Percentiles rank a stretch among this genome's conserved stretches.
Evolutionary conservation across 2,329 filamentous ascomycete genomes (phyloP).

Genomic region (Fusarium sp.): DNA sequence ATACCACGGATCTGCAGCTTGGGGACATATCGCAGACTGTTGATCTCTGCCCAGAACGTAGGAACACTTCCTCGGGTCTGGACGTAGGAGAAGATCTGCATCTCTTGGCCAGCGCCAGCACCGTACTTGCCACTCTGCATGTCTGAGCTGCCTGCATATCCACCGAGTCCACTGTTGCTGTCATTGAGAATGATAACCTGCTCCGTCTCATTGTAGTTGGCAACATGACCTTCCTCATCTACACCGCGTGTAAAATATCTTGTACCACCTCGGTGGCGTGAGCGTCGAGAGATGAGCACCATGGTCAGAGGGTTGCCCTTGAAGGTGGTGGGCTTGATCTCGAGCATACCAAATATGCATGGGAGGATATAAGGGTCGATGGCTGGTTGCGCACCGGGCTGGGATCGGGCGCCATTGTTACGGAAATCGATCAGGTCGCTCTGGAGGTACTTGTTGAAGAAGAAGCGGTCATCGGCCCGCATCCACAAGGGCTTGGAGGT

Average conservation of each 20-base stretch:
- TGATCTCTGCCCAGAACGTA: conserved; percentile 95
- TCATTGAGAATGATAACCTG: conserved; percentile 92
- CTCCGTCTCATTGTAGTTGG: conserved; percentile 99
- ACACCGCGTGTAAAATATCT: conserved; percentile 94
- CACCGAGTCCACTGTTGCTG: conserved; percentile 73
- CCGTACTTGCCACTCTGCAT: conserved; percentile 76
- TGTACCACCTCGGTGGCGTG: conserved; percentile 86
- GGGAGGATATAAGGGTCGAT: conserved; percentile 93
- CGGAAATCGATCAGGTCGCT: conserved; percentile 92
- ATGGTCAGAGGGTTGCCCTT: conserved; percentile 86
- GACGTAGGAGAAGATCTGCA: conserved; percentile 91
- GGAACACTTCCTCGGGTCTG: conserved; percentile 97
- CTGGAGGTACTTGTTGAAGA: conserved; percentile 96
- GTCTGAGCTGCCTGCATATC: conserved; percentile 78
- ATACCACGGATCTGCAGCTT: conserved; percentile 87
- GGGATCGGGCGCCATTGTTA: conserved; percentile 65
- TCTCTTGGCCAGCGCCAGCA: conserved; percentile 69
- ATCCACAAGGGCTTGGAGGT: conserved; percentile 81
- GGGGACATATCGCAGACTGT: conserved; percentile 89
- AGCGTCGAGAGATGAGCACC: conserved; percentile 85
- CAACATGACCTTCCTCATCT: conserved; percentile 92
- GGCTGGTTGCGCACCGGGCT: conserved; percentile 73
- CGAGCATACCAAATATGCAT: conserved; percentile 94
- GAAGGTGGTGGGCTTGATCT: conserved; percentile 85
- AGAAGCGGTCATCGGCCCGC: conserved; percentile 94